Conservation (phyloP, 257 asterid species). For the Fraxinus anomala region DNA sequence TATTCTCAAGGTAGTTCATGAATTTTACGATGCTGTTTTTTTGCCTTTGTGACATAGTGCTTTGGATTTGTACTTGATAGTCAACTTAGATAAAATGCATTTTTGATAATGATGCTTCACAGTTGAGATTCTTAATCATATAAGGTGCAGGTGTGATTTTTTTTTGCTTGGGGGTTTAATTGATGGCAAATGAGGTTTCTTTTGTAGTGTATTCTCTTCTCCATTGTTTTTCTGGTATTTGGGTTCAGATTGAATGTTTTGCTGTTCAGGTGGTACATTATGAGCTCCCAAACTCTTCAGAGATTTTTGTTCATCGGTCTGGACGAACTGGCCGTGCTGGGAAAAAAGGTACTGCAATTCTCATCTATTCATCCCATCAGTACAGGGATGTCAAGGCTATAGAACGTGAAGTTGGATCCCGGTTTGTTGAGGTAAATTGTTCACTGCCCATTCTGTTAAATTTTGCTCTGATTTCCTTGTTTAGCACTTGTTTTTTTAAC, state of each 20-base stretch:
- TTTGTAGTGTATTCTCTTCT: constrained; percentile 7
- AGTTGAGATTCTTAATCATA: constrained; percentile 13
- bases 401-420: constrained; percentile 91
- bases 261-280: constrained; percentile 79
- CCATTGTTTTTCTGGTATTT: not conserved
- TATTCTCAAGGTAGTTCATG: not conserved
- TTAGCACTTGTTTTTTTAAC: not conserved
- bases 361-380: constrained; percentile 68
- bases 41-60: not conserved
- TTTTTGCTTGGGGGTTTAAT: constrained; percentile 11
- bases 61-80: not conserved
- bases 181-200: constrained; percentile 2
- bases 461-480: constrained; percentile 18
- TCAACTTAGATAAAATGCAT: constrained; percentile 1
- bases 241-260: constrained; percentile 5
- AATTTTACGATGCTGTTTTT: not conserved
- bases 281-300: constrained; percentile 86
- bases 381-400: constrained; percentile 66
- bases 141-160: not conserved
- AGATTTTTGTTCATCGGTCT: constrained; percentile 88
- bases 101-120: not conserved
- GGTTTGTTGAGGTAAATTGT: constrained; percentile 64
- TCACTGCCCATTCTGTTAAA: constrained; percentile 5
- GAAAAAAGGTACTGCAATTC: constrained; percentile 86
- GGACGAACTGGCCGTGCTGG: constrained; percentile 99